Percentiles rank a stretch among this genome's conserved stretches.
These are phyloP conservation scores for Sporothrix variecibatus DNA, from an alignment of 2,329 filamentous ascomycete species.

Conservation along the genomic window DNA sequence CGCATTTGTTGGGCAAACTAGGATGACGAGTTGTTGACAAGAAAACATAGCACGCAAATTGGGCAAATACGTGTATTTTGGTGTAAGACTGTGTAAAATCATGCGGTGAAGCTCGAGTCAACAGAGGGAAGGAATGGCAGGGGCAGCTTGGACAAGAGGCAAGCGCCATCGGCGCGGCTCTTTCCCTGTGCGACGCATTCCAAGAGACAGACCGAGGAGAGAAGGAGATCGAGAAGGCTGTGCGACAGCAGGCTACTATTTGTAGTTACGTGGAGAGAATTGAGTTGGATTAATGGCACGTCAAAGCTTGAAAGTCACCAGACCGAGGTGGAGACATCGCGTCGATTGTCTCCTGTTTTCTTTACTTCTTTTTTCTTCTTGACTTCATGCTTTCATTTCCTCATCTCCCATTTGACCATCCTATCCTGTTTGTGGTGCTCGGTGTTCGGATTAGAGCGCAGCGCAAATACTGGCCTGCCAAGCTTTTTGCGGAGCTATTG, in stretches of 20 bases:
- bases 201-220: not conserved
- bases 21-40: not conserved
- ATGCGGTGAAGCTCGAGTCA: not conserved
- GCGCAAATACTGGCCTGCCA: not conserved
- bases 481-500: not conserved
- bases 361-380: not conserved
- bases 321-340: not conserved
- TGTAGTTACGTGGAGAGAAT: not conserved
- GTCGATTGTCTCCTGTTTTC: not conserved
- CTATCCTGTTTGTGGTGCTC: slow-evolving; percentile 6
- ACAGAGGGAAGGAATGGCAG: not conserved
- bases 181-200: not conserved
- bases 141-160: too few species aligned
- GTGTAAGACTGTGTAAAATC: not conserved
- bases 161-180: not conserved
- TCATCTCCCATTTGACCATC: not conserved
- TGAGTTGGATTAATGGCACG: not conserved
- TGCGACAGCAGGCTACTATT: not conserved
- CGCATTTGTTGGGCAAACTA: not conserved
- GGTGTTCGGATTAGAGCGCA: slow-evolving; percentile 6
- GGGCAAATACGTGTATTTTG: not conserved
- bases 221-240: not conserved
- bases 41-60: not conserved
- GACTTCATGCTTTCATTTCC: not conserved
- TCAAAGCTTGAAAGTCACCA: not conserved